phyloP scores from a whole-genome alignment of 208 protist genomes.

The Phytomonas sp. region DNA sequence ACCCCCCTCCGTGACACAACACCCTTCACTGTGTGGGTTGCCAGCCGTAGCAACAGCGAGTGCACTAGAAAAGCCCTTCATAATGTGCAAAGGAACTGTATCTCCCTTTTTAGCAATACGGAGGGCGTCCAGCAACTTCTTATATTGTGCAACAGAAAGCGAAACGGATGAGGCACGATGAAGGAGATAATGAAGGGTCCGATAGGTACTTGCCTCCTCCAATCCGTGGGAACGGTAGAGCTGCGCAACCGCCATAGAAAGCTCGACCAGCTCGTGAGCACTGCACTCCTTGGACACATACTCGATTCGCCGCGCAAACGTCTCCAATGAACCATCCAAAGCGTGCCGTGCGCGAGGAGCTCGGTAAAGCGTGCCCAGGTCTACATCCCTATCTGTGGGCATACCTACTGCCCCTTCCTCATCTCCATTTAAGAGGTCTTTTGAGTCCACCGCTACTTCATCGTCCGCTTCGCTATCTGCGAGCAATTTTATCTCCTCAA shows the following conservation, averaged over 20 bases:
- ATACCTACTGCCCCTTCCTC: not conserved
- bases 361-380: not conserved
- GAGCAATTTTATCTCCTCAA: not conserved
- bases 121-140: conserved; percentile 13
- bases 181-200: conserved; percentile 1
- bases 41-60: not conserved
- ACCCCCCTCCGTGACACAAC: not conserved
- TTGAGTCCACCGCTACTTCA: not conserved
- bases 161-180: not conserved
- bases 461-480: not conserved
- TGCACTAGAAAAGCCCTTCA: not conserved
- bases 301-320: conserved; percentile 12
- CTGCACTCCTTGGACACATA: conserved; percentile 16
- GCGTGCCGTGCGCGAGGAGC: not conserved
- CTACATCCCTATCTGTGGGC: not conserved
- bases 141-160: conserved; percentile 10
- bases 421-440: not conserved
- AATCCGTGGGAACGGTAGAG: conserved; percentile 10
- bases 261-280: conserved; percentile 18
- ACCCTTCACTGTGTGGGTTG: not conserved
- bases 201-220: not conserved
- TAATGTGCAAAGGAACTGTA: conserved; percentile 1
- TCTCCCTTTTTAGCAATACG: conserved; percentile 6
- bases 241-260: conserved; percentile 18
- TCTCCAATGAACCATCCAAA: conserved; percentile 15